Evolutionary conservation across 345 rosid genomes (phyloP), one percentile per base, ranked within the genome.

Genomic region (Linum tenue): DNA sequence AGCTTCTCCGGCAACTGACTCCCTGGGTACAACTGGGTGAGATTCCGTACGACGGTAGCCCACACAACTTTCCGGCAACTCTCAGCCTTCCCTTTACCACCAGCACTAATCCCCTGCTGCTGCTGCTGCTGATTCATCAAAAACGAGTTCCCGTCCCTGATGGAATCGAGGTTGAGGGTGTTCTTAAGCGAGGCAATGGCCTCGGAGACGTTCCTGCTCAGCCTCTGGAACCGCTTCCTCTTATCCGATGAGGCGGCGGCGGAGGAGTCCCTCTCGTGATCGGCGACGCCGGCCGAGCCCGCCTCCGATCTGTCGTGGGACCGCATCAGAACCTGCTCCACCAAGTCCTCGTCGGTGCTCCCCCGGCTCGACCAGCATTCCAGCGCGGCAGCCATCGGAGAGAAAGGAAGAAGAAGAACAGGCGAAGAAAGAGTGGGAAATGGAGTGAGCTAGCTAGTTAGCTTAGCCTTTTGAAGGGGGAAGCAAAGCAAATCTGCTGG

Each of bases 1-100:
- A 92, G 94, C 92, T 86, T 88, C 82, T 92, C 98, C 38, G 97
- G 97, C 69, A 92, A 76, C 79, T 90, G 98, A 44, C 96, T 92
- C 0, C 96, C 98, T 0, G 97, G 97, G 66, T 90, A 92, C 74
- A 92, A 72, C 85, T 88, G 96, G 16, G 96, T 86, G 12, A 92
- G 80, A 77, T 85, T 90, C 82, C 90, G 83, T 55, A 92, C 94
- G 66, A 92, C 96, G 59, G 80, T 84, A 39, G 90, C 97, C 98
- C 98, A 92, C 58, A 85, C 77, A 5, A 86, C 79, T 80, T 86
- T 92, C 78, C 87, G 76, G 35, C 87, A 84, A 35, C 50, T 80
- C 64, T 89, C 95, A 3, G 59, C 63, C 75, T 80, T 84, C 39
- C 15, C 56, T 11, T 55, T 63, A 61, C 38, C 44, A 22, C 37